A percentile compares a stretch with the other conserved stretches of the same genome.
Conservation (phyloP, 768 basidiomycete species). For the Rhodocollybia butyracea region DNA sequence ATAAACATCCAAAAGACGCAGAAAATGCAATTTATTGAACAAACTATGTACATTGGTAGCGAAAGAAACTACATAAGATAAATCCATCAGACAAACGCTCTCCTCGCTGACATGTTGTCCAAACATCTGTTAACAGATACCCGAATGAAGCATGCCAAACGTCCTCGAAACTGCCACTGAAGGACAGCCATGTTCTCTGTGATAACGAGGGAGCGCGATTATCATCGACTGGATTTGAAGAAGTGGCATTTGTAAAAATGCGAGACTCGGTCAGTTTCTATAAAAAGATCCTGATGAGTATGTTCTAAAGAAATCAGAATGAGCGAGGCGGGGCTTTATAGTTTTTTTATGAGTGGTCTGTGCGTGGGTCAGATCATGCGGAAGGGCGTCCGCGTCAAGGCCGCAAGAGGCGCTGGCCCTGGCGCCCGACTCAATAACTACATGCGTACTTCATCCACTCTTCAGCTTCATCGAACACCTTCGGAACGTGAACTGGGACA, state of each 20-base stretch:
- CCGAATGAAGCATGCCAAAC: slow-evolving; percentile 36
- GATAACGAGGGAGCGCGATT: slow-evolving; percentile 50
- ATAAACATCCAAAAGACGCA: no score
- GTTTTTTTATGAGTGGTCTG: slow-evolving; percentile 30
- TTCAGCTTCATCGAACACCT: no score
- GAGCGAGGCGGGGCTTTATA: slow-evolving; percentile 25
- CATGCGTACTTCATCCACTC: no score
- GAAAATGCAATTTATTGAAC: no score
- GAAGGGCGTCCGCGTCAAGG: no score
- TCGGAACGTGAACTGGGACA: no score
- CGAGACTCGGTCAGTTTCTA: slow-evolving; percentile 73
- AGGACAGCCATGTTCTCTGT: slow-evolving; percentile 52
- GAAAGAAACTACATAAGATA: neutral
- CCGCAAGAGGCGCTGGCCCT: no score
- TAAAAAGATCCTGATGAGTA: slow-evolving; percentile 75
- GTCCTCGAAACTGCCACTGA: slow-evolving; percentile 48
- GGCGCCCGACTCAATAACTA: no score
- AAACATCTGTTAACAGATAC: slow-evolving; percentile 20
- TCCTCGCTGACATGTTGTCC: slow-evolving; percentile 37
- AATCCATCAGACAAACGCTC: slow-evolving; percentile 56
- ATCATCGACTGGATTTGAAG: slow-evolving; percentile 63
- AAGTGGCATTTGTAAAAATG: slow-evolving; percentile 67
- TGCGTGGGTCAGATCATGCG: no score
- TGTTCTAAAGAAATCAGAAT: slow-evolving; percentile 45
- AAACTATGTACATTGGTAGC: no score